These are phyloP conservation scores for Ganoderma lingzhi DNA, from an alignment of 1,284 basidiomycete species.

Conservation along the genomic window DNA sequence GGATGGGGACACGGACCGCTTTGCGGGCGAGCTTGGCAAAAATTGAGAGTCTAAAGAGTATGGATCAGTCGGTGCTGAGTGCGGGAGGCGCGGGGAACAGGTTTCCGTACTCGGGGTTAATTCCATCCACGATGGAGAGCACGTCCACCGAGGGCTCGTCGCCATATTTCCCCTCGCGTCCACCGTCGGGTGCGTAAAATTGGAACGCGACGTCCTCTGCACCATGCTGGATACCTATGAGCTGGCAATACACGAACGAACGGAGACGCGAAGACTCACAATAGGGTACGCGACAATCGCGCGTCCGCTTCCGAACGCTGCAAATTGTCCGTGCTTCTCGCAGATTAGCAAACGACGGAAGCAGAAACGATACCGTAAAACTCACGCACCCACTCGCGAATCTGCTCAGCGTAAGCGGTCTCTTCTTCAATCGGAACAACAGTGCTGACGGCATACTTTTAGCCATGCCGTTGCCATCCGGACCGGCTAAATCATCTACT, in stretches of 20 bases:
- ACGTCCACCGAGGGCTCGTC: conserved; percentile 22
- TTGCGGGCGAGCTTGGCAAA: conserved; percentile 40
- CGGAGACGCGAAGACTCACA: conserved; percentile 37
- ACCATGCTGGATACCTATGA: conserved; percentile 14
- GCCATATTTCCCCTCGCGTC: conserved; percentile 24
- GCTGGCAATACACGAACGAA: background rate
- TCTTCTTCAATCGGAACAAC: conserved; percentile 1
- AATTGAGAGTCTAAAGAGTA: conserved; percentile 41
- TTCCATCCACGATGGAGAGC: conserved; percentile 2
- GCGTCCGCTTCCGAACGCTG: conserved; percentile 51
- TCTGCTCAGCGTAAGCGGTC: background rate
- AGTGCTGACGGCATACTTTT: conserved; percentile 12
- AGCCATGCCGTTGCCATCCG: conserved; percentile 3
- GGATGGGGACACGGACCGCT: conserved; percentile 27
- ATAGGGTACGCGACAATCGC: conserved; percentile 47
- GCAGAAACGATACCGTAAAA: background rate
- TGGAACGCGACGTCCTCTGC: conserved; percentile 29
- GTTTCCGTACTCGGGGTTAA: conserved; percentile 14
- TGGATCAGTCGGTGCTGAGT: background rate
- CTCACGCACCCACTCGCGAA: conserved; percentile 16
- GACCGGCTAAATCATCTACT: background rate
- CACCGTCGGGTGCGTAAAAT: conserved; percentile 28
- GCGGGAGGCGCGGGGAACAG: background rate
- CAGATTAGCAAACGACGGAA: background rate
- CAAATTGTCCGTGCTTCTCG: conserved; percentile 44